Evolutionary conservation across 768 basidiomycete species (phyloP).

Genomic region (Candolleomyces aberdarensis): DNA sequence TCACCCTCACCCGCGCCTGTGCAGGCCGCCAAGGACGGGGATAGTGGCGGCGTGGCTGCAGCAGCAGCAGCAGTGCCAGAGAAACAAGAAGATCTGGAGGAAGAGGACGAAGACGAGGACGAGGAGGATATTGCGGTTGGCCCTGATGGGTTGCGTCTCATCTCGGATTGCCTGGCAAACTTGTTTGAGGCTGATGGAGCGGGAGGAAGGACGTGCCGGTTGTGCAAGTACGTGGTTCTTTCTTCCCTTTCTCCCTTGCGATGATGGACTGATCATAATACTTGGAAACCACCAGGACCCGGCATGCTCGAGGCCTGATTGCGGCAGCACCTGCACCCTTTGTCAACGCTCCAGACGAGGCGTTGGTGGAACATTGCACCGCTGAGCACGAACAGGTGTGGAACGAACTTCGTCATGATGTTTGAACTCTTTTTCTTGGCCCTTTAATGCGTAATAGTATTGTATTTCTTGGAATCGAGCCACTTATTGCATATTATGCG

Average conservation of each 20-base stretch:
- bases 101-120: constrained; percentile 29
- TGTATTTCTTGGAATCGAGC: neutral
- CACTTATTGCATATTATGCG: neutral
- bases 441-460: neutral
- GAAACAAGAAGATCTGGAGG: constrained; percentile 1
- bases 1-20: too few relatives aligned
- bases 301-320: neutral
- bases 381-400: constrained; percentile 44
- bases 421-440: neutral
- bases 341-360: constrained; percentile 29
- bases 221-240: constrained; percentile 48
- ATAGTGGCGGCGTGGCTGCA: neutral
- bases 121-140: constrained; percentile 35
- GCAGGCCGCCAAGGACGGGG: too few relatives aligned
- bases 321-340: constrained; percentile 25
- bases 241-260: neutral
- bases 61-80: neutral
- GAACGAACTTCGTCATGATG: constrained; percentile 29
- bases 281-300: too few relatives aligned
- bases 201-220: constrained; percentile 36
- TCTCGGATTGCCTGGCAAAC: constrained; percentile 39
- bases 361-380: constrained; percentile 41
- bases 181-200: constrained; percentile 35
- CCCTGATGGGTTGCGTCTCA: constrained; percentile 38
- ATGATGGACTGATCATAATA: neutral